Evolutionary conservation across 1,139 yeast genomes (phyloP).

Genomic region (Pichia sp.): DNA sequence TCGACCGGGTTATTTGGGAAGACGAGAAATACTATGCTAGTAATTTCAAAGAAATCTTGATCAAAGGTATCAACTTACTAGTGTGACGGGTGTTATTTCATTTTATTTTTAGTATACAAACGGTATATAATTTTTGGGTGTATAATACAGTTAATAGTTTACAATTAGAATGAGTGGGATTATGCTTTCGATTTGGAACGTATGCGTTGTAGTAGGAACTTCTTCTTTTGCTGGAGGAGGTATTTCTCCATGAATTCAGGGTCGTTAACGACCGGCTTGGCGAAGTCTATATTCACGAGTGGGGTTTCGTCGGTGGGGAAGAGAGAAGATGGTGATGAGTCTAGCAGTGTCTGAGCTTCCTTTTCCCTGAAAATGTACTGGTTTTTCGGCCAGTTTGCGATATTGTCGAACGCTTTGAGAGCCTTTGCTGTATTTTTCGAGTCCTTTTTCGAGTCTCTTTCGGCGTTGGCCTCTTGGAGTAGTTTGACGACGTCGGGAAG

Average conservation of each 20-base stretch:
- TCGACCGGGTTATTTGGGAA: conserved; percentile 69
- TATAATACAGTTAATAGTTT: too few relatives aligned
- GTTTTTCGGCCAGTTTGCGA: conserved; percentile 7
- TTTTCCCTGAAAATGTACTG: not conserved
- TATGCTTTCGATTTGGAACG: not conserved
- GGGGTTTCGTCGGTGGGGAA: too few relatives aligned
- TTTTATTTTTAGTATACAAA: too few relatives aligned
- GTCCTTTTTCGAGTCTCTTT: conserved; percentile 16
- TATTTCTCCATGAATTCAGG: conserved; percentile 4
- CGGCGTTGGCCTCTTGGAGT: conserved; percentile 39
- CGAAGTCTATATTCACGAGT: not conserved
- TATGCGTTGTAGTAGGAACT: conserved; percentile 4
- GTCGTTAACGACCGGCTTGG: not conserved
- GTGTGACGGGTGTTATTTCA: conserved; percentile 12
- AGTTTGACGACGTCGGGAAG: conserved; percentile 72
- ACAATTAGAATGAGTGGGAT: too few relatives aligned
- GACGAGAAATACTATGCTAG: conserved; percentile 47
- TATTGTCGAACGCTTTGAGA: not conserved
- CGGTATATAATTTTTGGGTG: too few relatives aligned
- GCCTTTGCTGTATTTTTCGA: not conserved
- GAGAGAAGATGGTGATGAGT: too few relatives aligned
- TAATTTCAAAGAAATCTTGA: conserved; percentile 30
- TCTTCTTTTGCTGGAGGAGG: conserved; percentile 13
- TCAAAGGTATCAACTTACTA: conserved; percentile 24
- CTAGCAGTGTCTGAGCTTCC: not conserved